These are phyloP conservation scores for Eucalyptus decipiens DNA, from an alignment of 345 rosid genomes.

Conservation along the genomic window DNA sequence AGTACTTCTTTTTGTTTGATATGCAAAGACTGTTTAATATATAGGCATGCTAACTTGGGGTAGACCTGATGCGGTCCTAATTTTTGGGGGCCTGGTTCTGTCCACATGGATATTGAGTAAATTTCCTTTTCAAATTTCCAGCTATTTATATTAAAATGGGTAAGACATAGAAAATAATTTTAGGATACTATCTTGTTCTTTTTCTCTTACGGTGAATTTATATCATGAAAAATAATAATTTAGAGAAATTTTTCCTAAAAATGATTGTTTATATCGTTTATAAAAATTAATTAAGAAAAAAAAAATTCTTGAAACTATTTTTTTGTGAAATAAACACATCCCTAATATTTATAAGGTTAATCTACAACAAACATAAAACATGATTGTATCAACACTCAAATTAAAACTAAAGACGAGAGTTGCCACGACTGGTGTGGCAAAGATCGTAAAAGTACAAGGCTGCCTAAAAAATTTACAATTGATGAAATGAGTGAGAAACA, in stretches of 20 bases:
- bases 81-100: neutral
- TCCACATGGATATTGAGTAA: neutral
- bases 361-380: neutral
- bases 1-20: neutral
- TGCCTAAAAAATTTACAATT: neutral
- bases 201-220: no score
- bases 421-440: neutral
- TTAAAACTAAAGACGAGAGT: neutral
- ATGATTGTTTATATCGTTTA: no score
- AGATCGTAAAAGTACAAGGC: neutral
- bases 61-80: neutral
- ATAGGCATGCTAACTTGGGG: neutral
- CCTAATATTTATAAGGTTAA: no score
- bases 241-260: no score
- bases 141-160: no score
- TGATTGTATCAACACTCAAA: neutral
- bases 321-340: no score
- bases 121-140: neutral
- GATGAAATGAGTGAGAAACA: neutral
- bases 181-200: neutral
- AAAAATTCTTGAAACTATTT: no score
- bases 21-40: neutral
- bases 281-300: no score
- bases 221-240: neutral
- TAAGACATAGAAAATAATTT: no score